Evolutionary conservation across 2,329 filamentous ascomycete species (phyloP).

Genomic region (Colletotrichum navitas): DNA sequence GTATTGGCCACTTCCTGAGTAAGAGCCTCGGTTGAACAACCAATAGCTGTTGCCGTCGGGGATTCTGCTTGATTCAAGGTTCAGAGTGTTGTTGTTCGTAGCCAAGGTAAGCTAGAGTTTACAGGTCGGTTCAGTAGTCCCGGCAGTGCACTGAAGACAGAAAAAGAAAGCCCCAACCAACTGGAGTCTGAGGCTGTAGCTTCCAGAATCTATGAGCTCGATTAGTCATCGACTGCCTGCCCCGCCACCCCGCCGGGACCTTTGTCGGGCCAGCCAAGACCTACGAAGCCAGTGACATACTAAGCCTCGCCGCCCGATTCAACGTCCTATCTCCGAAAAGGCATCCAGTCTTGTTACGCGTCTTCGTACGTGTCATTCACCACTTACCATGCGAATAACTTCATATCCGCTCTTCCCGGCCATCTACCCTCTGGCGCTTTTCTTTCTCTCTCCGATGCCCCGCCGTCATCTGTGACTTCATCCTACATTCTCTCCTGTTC

Average conservation of each 20-base stretch:
- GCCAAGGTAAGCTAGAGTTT: constrained; percentile 32
- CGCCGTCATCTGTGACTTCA: constrained; percentile 3
- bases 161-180: constrained; percentile 1
- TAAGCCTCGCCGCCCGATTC: constrained; percentile 9
- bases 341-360: constrained; percentile 36
- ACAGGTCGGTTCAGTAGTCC: neutral
- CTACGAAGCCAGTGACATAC: constrained; percentile 10
- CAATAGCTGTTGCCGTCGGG: constrained; percentile 18
- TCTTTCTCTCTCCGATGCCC: constrained; percentile 7
- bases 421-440: neutral
- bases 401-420: neutral
- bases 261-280: constrained; percentile 2
- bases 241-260: constrained; percentile 30
- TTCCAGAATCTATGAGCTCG: neutral
- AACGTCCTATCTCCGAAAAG: constrained; percentile 19
- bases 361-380: constrained; percentile 34
- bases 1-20: neutral
- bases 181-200: too few species aligned
- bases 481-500: neutral
- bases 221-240: constrained; percentile 20
- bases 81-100: constrained; percentile 21
- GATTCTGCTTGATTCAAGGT: constrained; percentile 17
- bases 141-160: constrained; percentile 1
- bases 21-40: neutral
- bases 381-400: constrained; percentile 27